Conservation (phyloP, 768 basidiomycete species). For the Pholiota conissans region DNA sequence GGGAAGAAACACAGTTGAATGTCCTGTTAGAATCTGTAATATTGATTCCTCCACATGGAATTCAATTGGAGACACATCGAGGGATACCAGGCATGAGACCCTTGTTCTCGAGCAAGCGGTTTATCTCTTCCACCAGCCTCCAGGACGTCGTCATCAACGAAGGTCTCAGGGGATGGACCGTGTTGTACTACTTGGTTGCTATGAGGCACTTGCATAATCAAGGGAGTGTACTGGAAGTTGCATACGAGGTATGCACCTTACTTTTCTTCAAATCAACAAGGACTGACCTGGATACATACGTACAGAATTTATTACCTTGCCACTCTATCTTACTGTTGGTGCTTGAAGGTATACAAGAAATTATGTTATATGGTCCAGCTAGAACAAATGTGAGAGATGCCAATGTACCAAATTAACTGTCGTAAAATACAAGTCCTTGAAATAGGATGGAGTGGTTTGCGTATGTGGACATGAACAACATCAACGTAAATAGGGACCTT, state of each 20-base stretch:
- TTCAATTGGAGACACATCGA: conserved; percentile 73
- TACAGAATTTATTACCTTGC: conserved; percentile 65
- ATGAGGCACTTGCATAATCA: conserved; percentile 33
- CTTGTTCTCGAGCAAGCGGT: conserved; percentile 42
- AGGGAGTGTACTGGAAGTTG: conserved; percentile 45
- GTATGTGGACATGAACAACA: neutral
- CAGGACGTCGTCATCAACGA: conserved; percentile 75
- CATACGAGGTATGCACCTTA: conserved; percentile 65
- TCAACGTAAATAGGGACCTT: conserved; percentile 30
- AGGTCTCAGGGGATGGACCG: conserved; percentile 69
- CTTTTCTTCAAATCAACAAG: conserved; percentile 7
- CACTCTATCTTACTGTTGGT: conserved; percentile 60
- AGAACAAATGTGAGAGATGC: conserved; percentile 3
- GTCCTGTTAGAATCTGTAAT: conserved; percentile 61
- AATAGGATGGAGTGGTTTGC: neutral
- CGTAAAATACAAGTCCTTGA: conserved; percentile 5
- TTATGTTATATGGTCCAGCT: conserved; percentile 23
- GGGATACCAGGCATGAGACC: conserved; percentile 45
- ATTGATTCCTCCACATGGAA: conserved; percentile 63
- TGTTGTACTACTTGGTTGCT: conserved; percentile 65
- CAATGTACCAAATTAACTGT: neutral
- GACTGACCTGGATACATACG: neutral
- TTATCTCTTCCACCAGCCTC: conserved; percentile 57
- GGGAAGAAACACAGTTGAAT: neutral
- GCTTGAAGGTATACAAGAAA: conserved; percentile 59